A percentile compares a stretch with the other conserved stretches of the same genome.
These are phyloP conservation scores for Stereocaulon alpinum DNA, from an alignment of 495 filamentous ascomycete genomes.

Conservation along the genomic window DNA sequence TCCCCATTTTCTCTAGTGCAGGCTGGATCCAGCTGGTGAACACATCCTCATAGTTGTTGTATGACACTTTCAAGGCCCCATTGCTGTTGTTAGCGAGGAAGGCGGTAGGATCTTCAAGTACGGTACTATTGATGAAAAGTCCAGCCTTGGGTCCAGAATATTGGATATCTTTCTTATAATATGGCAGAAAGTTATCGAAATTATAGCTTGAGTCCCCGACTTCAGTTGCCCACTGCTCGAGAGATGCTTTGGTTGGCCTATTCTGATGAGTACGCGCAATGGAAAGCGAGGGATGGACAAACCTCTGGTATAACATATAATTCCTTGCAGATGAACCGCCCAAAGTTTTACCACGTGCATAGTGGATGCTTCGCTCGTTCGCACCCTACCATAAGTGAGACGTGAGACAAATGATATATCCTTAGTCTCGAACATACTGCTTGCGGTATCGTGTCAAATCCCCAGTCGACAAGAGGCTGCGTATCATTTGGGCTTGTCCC, in stretches of 20 bases:
- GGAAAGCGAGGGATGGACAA: slow-evolving; percentile 9
- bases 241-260: slow-evolving; percentile 32
- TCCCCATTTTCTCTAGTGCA: slow-evolving; percentile 28
- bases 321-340: slow-evolving; percentile 24
- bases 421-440: slow-evolving; percentile 1
- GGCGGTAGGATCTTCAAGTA: background rate
- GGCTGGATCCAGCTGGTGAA: background rate
- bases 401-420: background rate
- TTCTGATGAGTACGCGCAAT: no score
- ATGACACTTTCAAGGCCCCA: background rate
- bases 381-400: slow-evolving; percentile 22
- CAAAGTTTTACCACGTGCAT: slow-evolving; percentile 25
- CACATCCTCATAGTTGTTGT: background rate
- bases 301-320: slow-evolving; percentile 26
- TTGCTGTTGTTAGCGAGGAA: background rate
- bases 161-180: slow-evolving; percentile 40
- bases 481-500: slow-evolving; percentile 27
- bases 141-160: slow-evolving; percentile 40
- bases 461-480: slow-evolving; percentile 40
- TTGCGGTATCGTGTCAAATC: slow-evolving; percentile 25
- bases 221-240: slow-evolving; percentile 45
- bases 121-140: slow-evolving; percentile 33
- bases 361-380: slow-evolving; percentile 31
- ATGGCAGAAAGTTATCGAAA: slow-evolving; percentile 43
- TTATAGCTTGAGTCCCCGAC: slow-evolving; percentile 46